Evolutionary conservation across 805 yeast species (phyloP).

Genomic region (Lipomyces chichibuensis): DNA sequence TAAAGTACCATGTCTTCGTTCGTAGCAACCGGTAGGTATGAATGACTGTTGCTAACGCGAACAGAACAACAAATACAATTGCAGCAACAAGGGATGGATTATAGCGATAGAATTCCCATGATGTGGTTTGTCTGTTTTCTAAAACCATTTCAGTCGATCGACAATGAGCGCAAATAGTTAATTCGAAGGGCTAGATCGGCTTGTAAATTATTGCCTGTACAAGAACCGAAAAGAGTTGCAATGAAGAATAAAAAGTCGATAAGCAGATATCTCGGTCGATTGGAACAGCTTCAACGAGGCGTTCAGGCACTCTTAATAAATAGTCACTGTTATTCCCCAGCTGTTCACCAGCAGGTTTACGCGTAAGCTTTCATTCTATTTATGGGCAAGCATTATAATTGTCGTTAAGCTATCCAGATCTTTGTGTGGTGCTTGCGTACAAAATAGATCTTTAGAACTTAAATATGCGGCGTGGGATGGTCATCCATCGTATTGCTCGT

Average conservation of each 20-base stretch:
- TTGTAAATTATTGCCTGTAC: too few relatives aligned
- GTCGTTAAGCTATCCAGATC: neutral
- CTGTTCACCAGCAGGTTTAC: neutral
- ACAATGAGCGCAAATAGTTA: too few relatives aligned
- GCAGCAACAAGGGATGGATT: neutral
- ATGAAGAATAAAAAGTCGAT: too few relatives aligned
- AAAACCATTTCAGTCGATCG: too few relatives aligned
- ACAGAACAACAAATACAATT: constrained; percentile 1
- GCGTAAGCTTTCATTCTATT: neutral
- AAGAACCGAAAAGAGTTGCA: neutral
- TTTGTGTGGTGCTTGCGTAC: neutral
- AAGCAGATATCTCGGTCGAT: too few relatives aligned
- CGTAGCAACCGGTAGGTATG: neutral
- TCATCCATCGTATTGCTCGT: neutral
- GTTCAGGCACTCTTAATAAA: too few relatives aligned
- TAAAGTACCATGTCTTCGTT: constrained; percentile 3
- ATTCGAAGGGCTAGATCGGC: neutral
- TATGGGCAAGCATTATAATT: neutral
- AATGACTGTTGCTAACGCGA: neutral
- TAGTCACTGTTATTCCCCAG: too few relatives aligned
- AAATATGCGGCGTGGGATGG: neutral
- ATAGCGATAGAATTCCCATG: constrained; percentile 6
- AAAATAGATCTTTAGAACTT: neutral
- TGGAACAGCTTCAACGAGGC: too few relatives aligned
- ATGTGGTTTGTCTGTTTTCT: too few relatives aligned